Conservation (phyloP, 129 eudicot genomes). For the Tanacetum coccineum region DNA sequence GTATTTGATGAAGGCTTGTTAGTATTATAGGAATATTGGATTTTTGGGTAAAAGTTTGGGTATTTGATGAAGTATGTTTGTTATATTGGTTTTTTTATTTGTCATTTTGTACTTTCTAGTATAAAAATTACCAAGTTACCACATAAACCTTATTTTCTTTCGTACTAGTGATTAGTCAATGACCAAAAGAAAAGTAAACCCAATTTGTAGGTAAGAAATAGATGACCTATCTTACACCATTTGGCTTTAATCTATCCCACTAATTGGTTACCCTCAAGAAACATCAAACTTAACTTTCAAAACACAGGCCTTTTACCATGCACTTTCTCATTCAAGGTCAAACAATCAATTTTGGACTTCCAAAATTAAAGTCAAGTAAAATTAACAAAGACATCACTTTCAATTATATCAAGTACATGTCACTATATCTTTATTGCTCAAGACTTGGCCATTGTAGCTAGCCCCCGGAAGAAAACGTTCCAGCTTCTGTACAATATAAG, state of each 20-base stretch:
- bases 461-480: conserved; percentile 2
- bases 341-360: conserved; percentile 11
- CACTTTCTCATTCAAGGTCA: conserved; percentile 10
- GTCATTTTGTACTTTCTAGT: too few species aligned
- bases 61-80: too few species aligned
- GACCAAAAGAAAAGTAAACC: conserved; percentile 5
- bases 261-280: conserved; percentile 32
- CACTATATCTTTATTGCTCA: conserved; percentile 27
- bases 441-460: conserved; percentile 13
- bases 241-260: conserved; percentile 25
- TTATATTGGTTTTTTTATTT: too few species aligned
- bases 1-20: too few species aligned
- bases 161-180: conserved; percentile 10
- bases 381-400: conserved; percentile 24
- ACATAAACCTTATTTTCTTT: background rate
- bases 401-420: conserved; percentile 15
- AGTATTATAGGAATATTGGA: too few species aligned
- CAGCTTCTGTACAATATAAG: conserved; percentile 19
- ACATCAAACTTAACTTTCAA: conserved; percentile 24
- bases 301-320: background rate
- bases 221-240: conserved; percentile 29
- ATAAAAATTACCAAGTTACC: too few species aligned
- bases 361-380: background rate
- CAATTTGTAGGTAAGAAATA: conserved; percentile 18
- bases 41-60: too few species aligned